Conservation (phyloP, 345 rosid genomes). For the Erucastrum elatum region DNA sequence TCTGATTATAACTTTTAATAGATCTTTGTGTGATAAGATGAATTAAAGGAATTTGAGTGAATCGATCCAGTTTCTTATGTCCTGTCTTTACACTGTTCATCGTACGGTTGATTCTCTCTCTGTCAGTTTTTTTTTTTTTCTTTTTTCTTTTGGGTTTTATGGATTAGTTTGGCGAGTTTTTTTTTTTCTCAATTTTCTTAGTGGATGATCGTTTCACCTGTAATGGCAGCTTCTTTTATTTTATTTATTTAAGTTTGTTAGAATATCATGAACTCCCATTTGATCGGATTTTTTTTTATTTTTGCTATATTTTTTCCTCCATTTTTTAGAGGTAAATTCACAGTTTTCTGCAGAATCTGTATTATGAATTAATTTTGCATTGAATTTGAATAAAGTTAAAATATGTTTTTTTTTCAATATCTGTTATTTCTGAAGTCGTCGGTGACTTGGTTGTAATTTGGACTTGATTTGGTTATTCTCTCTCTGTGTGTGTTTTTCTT, state of each 20-base stretch:
- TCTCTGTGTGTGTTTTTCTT: background rate
- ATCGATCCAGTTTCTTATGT: conserved; percentile 29
- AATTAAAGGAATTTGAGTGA: conserved; percentile 20
- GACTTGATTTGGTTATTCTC: background rate
- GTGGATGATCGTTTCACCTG: conserved; percentile 18
- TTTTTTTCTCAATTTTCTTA: background rate
- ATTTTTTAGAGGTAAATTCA: background rate
- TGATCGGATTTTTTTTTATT: conserved; percentile 5
- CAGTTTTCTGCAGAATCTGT: background rate
- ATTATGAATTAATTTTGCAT: background rate
- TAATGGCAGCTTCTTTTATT: conserved; percentile 19
- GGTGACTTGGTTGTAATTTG: conserved; percentile 15
- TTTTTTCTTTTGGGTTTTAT: background rate
- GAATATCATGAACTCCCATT: conserved; percentile 13
- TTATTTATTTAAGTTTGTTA: background rate
- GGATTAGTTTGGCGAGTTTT: conserved; percentile 12
- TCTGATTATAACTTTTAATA: background rate
- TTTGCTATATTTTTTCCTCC: background rate
- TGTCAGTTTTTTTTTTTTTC: conserved; percentile 16
- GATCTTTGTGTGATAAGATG: background rate
- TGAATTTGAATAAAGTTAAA: background rate
- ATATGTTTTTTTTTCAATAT: background rate
- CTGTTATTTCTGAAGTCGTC: conserved; percentile 1
- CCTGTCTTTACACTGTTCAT: conserved; percentile 27
- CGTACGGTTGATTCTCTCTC: conserved; percentile 20